phyloP scores from a whole-genome alignment of 306 rosid genomes.

The Corylus americana region DNA sequence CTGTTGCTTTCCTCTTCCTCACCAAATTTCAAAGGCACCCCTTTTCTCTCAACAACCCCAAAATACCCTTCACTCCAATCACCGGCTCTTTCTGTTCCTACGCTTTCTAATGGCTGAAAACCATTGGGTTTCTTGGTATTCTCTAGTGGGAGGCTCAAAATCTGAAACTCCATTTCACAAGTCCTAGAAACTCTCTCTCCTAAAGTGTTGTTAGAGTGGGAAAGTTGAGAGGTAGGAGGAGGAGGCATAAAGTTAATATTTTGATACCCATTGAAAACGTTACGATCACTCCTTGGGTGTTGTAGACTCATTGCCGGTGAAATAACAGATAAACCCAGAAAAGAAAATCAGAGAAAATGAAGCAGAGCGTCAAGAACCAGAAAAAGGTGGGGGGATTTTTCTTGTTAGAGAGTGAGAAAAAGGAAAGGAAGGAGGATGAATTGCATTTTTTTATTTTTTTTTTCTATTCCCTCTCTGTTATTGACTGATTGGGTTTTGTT shows the following conservation, averaged over 20 bases:
- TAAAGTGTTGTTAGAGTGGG: conserved; percentile 11
- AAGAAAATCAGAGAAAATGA: background rate
- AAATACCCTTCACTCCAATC: conserved; percentile 19
- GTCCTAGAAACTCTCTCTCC: conserved; percentile 3
- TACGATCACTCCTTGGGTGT: conserved; percentile 25
- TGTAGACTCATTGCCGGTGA: conserved; percentile 42
- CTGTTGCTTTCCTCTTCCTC: conserved; percentile 35
- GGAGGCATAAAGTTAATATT: conserved; percentile 34
- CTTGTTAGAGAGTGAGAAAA: background rate
- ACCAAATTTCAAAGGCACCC: conserved; percentile 39
- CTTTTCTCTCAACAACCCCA: conserved; percentile 17
- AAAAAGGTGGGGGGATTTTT: background rate
- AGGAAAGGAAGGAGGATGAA: background rate
- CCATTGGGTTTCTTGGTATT: background rate
- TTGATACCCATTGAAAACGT: conserved; percentile 26
- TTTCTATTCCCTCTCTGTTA: conserved; percentile 19
- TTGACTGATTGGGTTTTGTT: conserved; percentile 13
- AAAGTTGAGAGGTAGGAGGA: conserved; percentile 12
- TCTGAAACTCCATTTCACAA: conserved; percentile 45
- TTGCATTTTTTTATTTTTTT: background rate
- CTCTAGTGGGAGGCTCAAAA: conserved; percentile 27
- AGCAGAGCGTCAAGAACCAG: conserved; percentile 19
- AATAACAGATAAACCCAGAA: background rate
- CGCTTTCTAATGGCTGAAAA: conserved; percentile 17
- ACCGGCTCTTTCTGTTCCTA: conserved; percentile 15